Evolutionary conservation across 495 filamentous ascomycete species (phyloP).

Genomic region (Chlorociboria aeruginascens): DNA sequence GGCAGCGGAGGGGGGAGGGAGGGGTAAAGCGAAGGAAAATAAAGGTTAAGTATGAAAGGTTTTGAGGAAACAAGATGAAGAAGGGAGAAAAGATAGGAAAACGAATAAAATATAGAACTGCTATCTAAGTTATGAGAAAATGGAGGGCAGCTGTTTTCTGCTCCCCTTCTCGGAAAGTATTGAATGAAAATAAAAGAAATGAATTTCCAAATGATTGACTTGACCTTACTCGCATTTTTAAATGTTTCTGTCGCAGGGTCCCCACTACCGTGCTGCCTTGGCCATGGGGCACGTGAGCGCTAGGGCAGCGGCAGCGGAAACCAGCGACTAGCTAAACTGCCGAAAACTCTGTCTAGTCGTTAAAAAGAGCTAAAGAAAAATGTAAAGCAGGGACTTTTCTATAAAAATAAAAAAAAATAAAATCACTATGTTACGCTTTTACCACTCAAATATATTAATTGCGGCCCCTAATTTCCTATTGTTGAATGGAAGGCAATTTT

Average conservation of each 20-base stretch:
- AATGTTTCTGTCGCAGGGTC: slow-evolving; percentile 1
- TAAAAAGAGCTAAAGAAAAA: too few species aligned
- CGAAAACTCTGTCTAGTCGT: slow-evolving; percentile 4
- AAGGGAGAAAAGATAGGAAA: slow-evolving; percentile 1
- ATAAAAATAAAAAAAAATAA: too few species aligned
- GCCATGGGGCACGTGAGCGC: slow-evolving; percentile 9
- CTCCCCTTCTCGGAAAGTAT: slow-evolving; percentile 13
- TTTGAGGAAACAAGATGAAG: slow-evolving; percentile 8
- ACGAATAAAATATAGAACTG: not conserved
- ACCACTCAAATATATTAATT: too few species aligned
- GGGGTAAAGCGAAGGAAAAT: slow-evolving; percentile 2
- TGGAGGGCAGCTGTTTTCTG: slow-evolving; percentile 3
- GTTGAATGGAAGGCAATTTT: too few species aligned
- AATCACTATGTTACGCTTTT: too few species aligned
- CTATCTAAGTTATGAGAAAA: slow-evolving; percentile 2
- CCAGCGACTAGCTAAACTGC: slow-evolving; percentile 4
- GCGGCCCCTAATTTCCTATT: too few species aligned
- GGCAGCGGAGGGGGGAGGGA: slow-evolving; percentile 4
- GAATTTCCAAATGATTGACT: slow-evolving; percentile 4
- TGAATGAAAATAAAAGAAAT: slow-evolving; percentile 8
- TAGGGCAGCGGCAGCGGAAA: slow-evolving; percentile 4
- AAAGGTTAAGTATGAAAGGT: slow-evolving; percentile 5
- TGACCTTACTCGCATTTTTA: slow-evolving; percentile 5
- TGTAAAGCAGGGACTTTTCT: too few species aligned
- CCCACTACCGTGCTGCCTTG: slow-evolving; percentile 11